A percentile compares a stretch with the other conserved stretches of the same genome.
Conservation (phyloP, 1,284 basidiomycete genomes). For the Ceratobasidium theobromae region DNA sequence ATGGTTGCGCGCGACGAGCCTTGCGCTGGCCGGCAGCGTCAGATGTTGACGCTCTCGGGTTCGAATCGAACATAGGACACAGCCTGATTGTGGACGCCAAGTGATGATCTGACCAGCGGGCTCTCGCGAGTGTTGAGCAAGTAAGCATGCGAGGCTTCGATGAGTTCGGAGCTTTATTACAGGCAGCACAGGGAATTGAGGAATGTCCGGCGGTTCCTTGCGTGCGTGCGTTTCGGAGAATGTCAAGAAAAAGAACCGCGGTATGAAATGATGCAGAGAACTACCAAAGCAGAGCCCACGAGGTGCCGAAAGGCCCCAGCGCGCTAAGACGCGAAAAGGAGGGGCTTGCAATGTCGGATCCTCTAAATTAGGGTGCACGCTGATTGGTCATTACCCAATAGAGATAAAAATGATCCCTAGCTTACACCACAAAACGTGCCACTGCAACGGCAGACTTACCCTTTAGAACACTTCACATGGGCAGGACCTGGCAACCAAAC, state of each 20-base stretch:
- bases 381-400: no score
- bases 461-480: neutral
- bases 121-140: neutral
- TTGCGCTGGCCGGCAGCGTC: neutral
- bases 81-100: neutral
- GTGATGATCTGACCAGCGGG: neutral
- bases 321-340: no score
- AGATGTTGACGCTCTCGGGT: neutral
- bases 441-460: neutral
- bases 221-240: neutral
- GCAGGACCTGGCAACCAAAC: neutral
- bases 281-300: no score
- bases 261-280: no score
- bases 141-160: neutral
- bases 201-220: neutral
- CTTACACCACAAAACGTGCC: neutral
- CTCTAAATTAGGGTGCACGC: no score
- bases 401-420: neutral
- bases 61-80: conserved; percentile 8
- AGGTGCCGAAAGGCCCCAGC: no score
- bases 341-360: no score
- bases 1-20: conserved; percentile 11
- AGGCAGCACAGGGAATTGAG: neutral
- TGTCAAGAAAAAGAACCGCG: neutral
- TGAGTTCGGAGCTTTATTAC: neutral